Conservation (phyloP, 352 stramenopile species). For the Phytopythium chamaehyphon region DNA sequence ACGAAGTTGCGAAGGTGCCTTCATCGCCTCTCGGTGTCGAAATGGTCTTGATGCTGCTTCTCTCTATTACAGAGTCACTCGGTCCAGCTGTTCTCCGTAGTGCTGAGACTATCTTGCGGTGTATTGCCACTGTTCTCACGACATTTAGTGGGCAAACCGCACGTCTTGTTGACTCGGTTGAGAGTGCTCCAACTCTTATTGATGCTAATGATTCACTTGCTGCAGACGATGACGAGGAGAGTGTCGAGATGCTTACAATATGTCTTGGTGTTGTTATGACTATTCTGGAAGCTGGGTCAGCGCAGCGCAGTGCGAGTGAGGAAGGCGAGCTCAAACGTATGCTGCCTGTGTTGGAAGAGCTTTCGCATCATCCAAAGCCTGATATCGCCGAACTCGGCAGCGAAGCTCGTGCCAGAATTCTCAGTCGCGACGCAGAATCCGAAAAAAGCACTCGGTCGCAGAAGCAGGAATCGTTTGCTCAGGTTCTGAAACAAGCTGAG, state of each 20-base stretch:
- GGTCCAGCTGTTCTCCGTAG: constrained; percentile 72
- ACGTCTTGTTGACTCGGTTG: constrained; percentile 24
- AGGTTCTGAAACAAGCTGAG: constrained; percentile 46
- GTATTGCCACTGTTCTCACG: constrained; percentile 62
- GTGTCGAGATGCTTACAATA: constrained; percentile 71
- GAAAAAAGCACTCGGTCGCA: neutral
- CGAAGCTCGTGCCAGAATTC: constrained; percentile 58
- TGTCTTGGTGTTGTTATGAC: constrained; percentile 74
- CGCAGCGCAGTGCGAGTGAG: constrained; percentile 38
- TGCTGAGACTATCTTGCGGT: constrained; percentile 56
- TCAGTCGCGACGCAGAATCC: constrained; percentile 29
- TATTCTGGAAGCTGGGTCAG: constrained; percentile 66
- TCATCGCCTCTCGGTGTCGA: constrained; percentile 35
- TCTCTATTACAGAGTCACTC: constrained; percentile 69
- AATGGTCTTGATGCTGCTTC: constrained; percentile 55
- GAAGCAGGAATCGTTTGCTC: constrained; percentile 43
- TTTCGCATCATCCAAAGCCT: constrained; percentile 48
- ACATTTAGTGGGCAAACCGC: constrained; percentile 38
- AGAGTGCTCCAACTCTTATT: neutral
- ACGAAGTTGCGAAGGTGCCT: constrained; percentile 30
- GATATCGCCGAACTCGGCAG: constrained; percentile 73
- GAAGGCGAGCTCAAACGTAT: constrained; percentile 55
- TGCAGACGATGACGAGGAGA: constrained; percentile 35
- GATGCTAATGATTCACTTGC: neutral
- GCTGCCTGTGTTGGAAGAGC: constrained; percentile 53